Conservation (phyloP, 1,284 basidiomycete genomes). For the Rhodotorula sp. region DNA sequence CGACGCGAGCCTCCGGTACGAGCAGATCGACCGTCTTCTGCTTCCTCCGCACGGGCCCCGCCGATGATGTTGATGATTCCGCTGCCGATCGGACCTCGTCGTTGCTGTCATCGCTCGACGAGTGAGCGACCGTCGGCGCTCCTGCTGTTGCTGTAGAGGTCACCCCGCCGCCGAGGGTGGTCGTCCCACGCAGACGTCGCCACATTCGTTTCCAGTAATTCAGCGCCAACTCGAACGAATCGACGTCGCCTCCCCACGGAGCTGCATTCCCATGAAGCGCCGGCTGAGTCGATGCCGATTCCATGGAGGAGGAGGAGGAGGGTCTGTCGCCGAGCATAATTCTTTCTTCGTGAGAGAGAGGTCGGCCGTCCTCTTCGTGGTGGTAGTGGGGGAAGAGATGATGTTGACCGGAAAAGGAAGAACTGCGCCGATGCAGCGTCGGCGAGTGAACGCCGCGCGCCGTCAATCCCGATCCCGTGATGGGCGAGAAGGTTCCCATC, state of each 20-base stretch:
- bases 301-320: neutral
- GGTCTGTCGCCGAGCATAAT: neutral
- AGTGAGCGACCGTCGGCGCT: too few relatives aligned
- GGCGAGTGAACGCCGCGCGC: neutral
- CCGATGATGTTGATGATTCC: neutral
- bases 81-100: neutral
- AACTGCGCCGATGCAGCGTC: neutral
- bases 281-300: too few relatives aligned
- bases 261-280: too few relatives aligned
- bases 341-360: constrained; percentile 12
- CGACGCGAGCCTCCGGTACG: neutral
- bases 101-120: neutral
- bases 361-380: neutral
- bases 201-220: constrained; percentile 13
- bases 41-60: neutral
- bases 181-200: neutral
- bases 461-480: neutral
- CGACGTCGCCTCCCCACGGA: constrained; percentile 19
- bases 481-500: neutral
- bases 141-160: neutral
- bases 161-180: neutral
- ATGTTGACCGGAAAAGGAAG: neutral
- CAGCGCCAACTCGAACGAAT: constrained; percentile 16
- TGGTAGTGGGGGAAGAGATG: neutral
- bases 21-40: neutral